These are phyloP conservation scores for Aspergillus sp. DNA, from an alignment of 2,329 filamentous ascomycete species.

Conservation along the genomic window DNA sequence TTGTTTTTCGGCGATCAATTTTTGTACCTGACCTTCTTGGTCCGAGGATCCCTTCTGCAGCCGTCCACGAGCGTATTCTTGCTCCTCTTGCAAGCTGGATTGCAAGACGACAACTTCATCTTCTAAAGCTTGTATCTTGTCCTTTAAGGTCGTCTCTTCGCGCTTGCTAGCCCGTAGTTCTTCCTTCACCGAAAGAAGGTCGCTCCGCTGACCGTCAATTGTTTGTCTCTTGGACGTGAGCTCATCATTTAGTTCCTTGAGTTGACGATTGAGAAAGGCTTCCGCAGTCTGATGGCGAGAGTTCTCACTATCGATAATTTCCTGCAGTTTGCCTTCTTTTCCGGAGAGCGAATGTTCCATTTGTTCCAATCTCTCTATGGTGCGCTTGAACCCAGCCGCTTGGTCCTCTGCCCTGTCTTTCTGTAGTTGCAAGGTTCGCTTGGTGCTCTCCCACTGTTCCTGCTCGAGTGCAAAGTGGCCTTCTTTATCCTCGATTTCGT, in stretches of 20 bases:
- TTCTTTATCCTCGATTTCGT: constrained; percentile 62
- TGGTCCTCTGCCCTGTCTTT: constrained; percentile 62
- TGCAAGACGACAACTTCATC: constrained; percentile 72
- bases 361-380: constrained; percentile 63
- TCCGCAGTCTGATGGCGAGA: constrained; percentile 68
- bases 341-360: constrained; percentile 60
- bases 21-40: constrained; percentile 51
- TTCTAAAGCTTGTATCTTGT: constrained; percentile 62
- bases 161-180: constrained; percentile 63
- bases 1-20: constrained; percentile 55
- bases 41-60: constrained; percentile 54
- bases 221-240: constrained; percentile 60
- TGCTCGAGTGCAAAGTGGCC: constrained; percentile 63
- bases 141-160: constrained; percentile 55
- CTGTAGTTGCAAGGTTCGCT: constrained; percentile 58
- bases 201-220: constrained; percentile 58
- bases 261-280: constrained; percentile 61
- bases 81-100: constrained; percentile 57
- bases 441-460: constrained; percentile 66
- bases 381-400: constrained; percentile 60
- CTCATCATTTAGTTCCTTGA: constrained; percentile 66
- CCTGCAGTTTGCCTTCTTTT: constrained; percentile 61
- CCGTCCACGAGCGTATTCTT: constrained; percentile 53
- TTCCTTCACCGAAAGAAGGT: constrained; percentile 60
- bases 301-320: constrained; percentile 62